Evolutionary conservation across 768 basidiomycete species (phyloP), one percentile per base, ranked within the genome.

Genomic region (Podaxis sp.): DNA sequence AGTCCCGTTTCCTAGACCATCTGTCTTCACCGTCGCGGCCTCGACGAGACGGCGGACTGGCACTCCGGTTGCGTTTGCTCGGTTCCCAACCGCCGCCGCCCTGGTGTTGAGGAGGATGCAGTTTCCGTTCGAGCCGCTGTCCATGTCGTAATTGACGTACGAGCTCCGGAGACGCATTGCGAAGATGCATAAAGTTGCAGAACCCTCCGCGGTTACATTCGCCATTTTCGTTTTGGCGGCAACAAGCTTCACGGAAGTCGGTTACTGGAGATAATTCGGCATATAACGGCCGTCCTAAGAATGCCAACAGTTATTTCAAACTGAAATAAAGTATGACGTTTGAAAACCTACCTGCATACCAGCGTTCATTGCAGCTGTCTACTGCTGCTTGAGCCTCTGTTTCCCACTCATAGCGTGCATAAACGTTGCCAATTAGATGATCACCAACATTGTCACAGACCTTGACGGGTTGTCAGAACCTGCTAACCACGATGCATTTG

Each of bases 391-490:
- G 91, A 8, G 96, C 96, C 73, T 99, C 96, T 0, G 95, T 95
- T 76, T 99, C 96, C 95, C 95, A 97, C 71, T 99, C 96, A 71
- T 93, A 99, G 24, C 96, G 87, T 3, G 96, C 96, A 72, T 99
- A 99, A 2, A 99, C 96, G 69, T 98, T 97, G 24, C 96, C 96
- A 70, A 96, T 93, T 26, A 99, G 81, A 72, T 99, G 96, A 72
- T 99, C 97, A n/a, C 97, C 97, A 37, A 99, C 96, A 71, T 99
- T 99, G 78, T 99, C 96, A 72, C 96, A 99, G 12, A 99, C 90
- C 90, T 92, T 48, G 30, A 28, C 44, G 12, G 58, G 61, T 48
- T 58, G 38, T 59, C 54, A 59, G 64, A n/a, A 62, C 51, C n/a
- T 54, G 28, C 10, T 44, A 59, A 28, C 56, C 24, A 52, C 55